Evolutionary conservation across 2,329 filamentous ascomycete genomes (phyloP).

Genomic region (Dissoconium aciculare): DNA sequence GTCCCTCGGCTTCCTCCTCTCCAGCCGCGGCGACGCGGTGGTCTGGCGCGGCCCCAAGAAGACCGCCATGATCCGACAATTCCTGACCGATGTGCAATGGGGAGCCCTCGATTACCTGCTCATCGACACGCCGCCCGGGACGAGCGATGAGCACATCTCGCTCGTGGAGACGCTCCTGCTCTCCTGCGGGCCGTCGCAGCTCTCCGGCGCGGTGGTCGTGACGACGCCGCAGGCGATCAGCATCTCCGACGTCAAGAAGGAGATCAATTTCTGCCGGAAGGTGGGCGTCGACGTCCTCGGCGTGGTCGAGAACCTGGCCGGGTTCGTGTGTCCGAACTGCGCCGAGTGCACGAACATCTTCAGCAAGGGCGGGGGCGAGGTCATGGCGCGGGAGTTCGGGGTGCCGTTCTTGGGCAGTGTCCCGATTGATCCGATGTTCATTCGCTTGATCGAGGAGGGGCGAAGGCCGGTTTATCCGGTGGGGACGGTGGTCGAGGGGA

Average conservation of each 20-base stretch:
- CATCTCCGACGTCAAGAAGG: slow-evolving; percentile 85
- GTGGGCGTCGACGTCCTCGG: slow-evolving; percentile 67
- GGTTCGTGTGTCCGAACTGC: slow-evolving; percentile 65
- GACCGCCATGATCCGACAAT: slow-evolving; percentile 96
- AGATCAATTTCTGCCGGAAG: slow-evolving; percentile 84
- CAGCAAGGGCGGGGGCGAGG: slow-evolving; percentile 71
- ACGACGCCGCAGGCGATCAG: slow-evolving; percentile 92
- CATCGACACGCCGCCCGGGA: slow-evolving; percentile 91
- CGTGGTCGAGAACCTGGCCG: slow-evolving; percentile 94
- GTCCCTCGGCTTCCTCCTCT: slow-evolving; percentile 82
- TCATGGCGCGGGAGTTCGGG: slow-evolving; percentile 75
- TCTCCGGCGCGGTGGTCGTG: slow-evolving; percentile 81
- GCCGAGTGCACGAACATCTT: slow-evolving; percentile 87
- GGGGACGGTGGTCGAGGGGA: slow-evolving; percentile 48
- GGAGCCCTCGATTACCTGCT: slow-evolving; percentile 75
- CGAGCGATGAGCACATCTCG: slow-evolving; percentile 92
- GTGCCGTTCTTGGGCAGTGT: slow-evolving; percentile 76
- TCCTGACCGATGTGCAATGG: slow-evolving; percentile 85
- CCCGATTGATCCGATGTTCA: slow-evolving; percentile 87
- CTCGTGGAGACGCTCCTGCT: slow-evolving; percentile 54
- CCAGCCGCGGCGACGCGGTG: slow-evolving; percentile 71
- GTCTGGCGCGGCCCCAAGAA: slow-evolving; percentile 98
- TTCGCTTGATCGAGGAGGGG: slow-evolving; percentile 66
- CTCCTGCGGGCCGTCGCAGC: slow-evolving; percentile 41
- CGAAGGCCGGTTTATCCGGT: slow-evolving; percentile 52